Base-by-base conservation (phyloP, 2,329 filamentous ascomycete genomes). In the Diaporthe sp. region DNA sequence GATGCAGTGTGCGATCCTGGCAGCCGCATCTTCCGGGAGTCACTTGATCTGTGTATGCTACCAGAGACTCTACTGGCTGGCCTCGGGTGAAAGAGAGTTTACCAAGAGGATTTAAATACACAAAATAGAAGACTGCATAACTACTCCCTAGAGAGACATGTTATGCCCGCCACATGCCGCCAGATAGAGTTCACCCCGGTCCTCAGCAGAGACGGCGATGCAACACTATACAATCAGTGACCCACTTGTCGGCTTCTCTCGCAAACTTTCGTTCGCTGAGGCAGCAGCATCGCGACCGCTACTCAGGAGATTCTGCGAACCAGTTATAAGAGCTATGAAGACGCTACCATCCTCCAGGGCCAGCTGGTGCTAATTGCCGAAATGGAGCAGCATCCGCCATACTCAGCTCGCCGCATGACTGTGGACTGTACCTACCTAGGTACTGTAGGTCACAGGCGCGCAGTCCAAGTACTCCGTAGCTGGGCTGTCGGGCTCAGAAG, bases 1-100 rank as follows among this genome's bases (percentile, higher is more conserved):
- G 22, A 34, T 49, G 61, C 61, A 67, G 61, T 67, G 22, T 55
- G 47, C n/a, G n/a, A 28, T 53, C 42, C 65, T 42, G 34, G 49
- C 47, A 70, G 25, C 65, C 65, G 65, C 65, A 70, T 70, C 65
- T 7, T 31, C n/a, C 17, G 49, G 39, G 49, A n/a, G 65, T 70
- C 65, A 70, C 65, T 70, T 70, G 65, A 55, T 55, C 49, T 42
- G 34, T 28, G n/a, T 15, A 37, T 31, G 28, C 8, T 22, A 34
- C 39, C 42, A 49, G 17, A 15, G 49, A 42, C 22, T 42, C 15
- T 15, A 70, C 34, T 55, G 65, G 65, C 49, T 42, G n/a, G 13
- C 28, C 4, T 0, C 34, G 15, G n/a, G 6, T 25, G 7, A 9
- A 55, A 28, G 65, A 70, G 34, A 55, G 31, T 55, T 55, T 28